Evolutionary conservation across 306 rosid genomes (phyloP), one percentile per base, ranked within the genome.

Genomic region (Alnus rubra): DNA sequence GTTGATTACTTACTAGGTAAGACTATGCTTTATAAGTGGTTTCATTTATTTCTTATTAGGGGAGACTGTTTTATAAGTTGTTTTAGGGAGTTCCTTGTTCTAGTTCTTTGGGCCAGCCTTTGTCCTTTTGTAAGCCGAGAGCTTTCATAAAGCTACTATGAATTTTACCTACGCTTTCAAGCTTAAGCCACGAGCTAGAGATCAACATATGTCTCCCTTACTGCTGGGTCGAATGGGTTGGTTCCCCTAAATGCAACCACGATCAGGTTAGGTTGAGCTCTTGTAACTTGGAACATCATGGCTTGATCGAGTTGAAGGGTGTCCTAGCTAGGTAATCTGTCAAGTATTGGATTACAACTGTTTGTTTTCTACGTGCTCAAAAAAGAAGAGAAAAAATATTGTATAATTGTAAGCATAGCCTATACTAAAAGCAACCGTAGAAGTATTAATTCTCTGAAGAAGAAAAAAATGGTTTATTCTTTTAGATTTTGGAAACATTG

Each of bases 161-260:
- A 23, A 23, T 23, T 23, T 23, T 23, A 23, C 28, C 28, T 23
- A 23, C 0, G 28, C 28, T 23, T 23, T 23, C 28, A 23, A 23
- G 28, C 0, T 23, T 23, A 23, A 23, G 28, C 28, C 28, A 23
- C 28, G 28, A 23, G n/a, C n/a, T n/a, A n/a, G 28, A 23, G 28
- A 23, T 23, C 28, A 23, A 23, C 85, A n/a, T 94, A 93, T 15
- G 92, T 88, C 69, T 69, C 84, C 93, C 92, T 87, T 35, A 84
- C 91, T 35, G 75, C 84, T 0, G 92, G 84, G 47, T 90, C 85
- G 45, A 92, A 91, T 13, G 89, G 91, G 10, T 48, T 39, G 0
- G 98, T 90, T 16, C 98, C 97, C 73, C 87, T 87, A 44, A 92
- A 94, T 74, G 97, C 92, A 35, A 92, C 91, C 72, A 89, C 88